Evolutionary conservation across 2,329 filamentous ascomycete genomes (phyloP).

Genomic region (Beauveria pseudobassiana): DNA sequence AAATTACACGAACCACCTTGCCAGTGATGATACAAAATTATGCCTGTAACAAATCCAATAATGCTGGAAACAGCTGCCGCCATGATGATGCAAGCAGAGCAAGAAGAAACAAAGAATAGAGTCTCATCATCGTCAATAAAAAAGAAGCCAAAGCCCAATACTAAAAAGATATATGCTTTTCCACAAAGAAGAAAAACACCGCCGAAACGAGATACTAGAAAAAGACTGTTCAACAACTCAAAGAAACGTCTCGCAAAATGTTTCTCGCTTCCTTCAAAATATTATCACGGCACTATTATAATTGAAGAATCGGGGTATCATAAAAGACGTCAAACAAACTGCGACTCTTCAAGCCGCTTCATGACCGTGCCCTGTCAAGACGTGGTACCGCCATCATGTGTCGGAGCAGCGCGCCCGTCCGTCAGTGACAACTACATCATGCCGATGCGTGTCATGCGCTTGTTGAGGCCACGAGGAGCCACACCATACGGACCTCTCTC

Average conservation of each 20-base stretch:
- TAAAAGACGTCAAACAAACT: neutral
- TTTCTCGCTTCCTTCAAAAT: neutral
- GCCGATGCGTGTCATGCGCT: slow-evolving; percentile 53
- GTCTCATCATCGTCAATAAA: neutral
- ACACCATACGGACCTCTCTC: slow-evolving; percentile 15
- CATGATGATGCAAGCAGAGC: no score
- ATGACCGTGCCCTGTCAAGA: neutral
- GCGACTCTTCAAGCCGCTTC: neutral
- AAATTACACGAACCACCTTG: no score
- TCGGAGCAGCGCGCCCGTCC: neutral
- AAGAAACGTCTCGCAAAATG: neutral
- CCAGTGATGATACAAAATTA: no score
- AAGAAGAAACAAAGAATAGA: neutral
- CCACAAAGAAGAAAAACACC: neutral
- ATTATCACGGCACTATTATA: neutral
- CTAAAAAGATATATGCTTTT: neutral
- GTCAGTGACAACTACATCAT: slow-evolving; percentile 38
- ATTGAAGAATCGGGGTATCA: neutral
- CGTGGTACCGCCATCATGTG: neutral
- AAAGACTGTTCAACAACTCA: no score
- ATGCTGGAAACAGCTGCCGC: no score
- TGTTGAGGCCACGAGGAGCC: slow-evolving; percentile 36
- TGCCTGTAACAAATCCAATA: no score
- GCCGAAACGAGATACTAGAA: neutral
- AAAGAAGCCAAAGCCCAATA: neutral